Conservation (phyloP, 345 rosid species). For the Syzygium aromaticum region DNA sequence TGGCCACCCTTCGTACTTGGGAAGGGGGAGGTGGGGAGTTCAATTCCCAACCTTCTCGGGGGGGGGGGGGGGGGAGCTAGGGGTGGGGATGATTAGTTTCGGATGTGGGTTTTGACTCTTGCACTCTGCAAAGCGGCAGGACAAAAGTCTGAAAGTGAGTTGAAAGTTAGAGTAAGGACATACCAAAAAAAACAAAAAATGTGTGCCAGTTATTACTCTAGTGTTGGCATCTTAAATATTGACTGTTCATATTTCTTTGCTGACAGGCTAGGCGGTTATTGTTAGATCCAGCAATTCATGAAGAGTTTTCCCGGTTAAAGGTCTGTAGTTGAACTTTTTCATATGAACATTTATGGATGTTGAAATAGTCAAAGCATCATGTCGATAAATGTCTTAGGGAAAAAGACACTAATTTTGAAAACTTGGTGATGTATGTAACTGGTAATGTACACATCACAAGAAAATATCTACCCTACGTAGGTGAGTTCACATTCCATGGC, state of each 20-base stretch:
- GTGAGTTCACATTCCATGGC: neutral
- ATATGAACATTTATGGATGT: constrained; percentile 10
- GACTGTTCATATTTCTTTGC: constrained; percentile 1
- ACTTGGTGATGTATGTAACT: neutral
- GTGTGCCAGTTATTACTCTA: neutral
- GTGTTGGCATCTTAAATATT: neutral
- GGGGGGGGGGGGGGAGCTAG: too few species aligned
- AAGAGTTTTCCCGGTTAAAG: constrained; percentile 88
- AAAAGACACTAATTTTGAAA: neutral
- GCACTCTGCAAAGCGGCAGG: too few species aligned
- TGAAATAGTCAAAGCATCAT: neutral
- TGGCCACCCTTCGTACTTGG: too few species aligned
- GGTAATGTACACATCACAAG: neutral
- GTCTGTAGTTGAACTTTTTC: constrained; percentile 7
- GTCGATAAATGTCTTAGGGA: neutral
- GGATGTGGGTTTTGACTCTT: too few species aligned
- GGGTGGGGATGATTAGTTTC: too few species aligned
- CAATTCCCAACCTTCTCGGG: too few species aligned
- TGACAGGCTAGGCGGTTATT: constrained; percentile 86
- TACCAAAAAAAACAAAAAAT: neutral
- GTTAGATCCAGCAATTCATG: constrained; percentile 95
- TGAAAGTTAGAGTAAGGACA: too few species aligned
- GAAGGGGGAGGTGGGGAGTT: too few species aligned
- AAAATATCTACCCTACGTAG: neutral
- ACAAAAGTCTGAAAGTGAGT: too few species aligned